Percentiles rank a stretch among this genome's conserved stretches.
Conservation (phyloP, 2,329 filamentous ascomycete genomes). For the Ilyonectria destructans region DNA sequence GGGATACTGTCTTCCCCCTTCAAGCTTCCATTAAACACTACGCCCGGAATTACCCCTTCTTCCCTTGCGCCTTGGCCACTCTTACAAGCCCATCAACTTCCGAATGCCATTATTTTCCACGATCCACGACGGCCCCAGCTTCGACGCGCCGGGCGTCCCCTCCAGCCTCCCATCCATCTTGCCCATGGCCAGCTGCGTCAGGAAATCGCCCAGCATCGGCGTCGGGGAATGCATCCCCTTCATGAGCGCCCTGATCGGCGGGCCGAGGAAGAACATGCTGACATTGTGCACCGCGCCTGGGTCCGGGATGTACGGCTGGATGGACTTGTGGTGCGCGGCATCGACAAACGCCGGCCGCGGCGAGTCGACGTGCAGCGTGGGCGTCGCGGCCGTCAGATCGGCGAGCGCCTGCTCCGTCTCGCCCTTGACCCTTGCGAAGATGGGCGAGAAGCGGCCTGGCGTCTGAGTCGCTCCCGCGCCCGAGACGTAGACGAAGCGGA, state of each 20-base stretch:
- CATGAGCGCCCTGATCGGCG: slow-evolving; percentile 43
- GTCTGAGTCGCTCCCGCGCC: slow-evolving; percentile 73
- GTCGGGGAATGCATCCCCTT: slow-evolving; percentile 60
- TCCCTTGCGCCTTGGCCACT: background rate
- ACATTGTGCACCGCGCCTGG: slow-evolving; percentile 40
- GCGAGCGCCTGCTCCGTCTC: slow-evolving; percentile 74
- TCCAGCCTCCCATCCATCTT: slow-evolving; percentile 46
- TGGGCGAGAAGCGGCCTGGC: slow-evolving; percentile 69
- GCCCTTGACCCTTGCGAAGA: slow-evolving; percentile 79
- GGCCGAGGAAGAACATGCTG: slow-evolving; percentile 41
- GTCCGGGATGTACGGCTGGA: slow-evolving; percentile 61
- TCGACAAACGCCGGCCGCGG: slow-evolving; percentile 76
- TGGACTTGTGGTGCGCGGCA: slow-evolving; percentile 56
- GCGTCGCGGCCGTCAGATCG: slow-evolving; percentile 62
- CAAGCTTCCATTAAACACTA: background rate
- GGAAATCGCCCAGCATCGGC: slow-evolving; percentile 59
- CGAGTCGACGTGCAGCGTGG: slow-evolving; percentile 68
- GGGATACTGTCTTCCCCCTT: background rate
- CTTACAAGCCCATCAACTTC: slow-evolving; percentile 52
- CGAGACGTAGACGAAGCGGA: slow-evolving; percentile 82
- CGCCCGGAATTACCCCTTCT: background rate
- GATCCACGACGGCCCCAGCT: slow-evolving; percentile 55
- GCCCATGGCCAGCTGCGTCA: slow-evolving; percentile 65
- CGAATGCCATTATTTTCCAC: slow-evolving; percentile 56
- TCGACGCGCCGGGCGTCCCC: slow-evolving; percentile 50